A percentile compares a stretch with the other conserved stretches of the same genome.
Conservation (phyloP, 768 basidiomycete genomes). For the Lactarius vividus region DNA sequence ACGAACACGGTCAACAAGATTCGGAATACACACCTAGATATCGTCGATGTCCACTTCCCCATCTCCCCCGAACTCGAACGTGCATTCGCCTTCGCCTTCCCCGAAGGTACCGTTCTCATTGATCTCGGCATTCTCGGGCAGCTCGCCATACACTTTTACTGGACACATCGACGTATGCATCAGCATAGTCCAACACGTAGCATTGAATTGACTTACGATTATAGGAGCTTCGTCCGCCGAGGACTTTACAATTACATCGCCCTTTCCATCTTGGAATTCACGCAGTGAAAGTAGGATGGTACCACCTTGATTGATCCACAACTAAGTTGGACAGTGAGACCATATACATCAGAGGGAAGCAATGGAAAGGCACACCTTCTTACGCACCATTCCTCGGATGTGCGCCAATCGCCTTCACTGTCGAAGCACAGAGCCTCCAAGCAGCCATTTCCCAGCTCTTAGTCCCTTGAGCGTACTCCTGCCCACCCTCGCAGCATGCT, state of each 20-base stretch:
- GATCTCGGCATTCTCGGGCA: constrained; percentile 95
- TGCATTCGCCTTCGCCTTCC: constrained; percentile 86
- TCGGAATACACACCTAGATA: constrained; percentile 54
- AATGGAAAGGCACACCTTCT: constrained; percentile 66
- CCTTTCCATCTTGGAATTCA: constrained; percentile 99
- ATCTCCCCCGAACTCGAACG: constrained; percentile 88
- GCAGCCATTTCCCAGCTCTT: constrained; percentile 98
- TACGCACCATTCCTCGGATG: constrained; percentile 98
- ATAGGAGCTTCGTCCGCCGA: constrained; percentile 92
- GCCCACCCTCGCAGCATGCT: constrained; percentile 97
- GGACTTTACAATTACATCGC: constrained; percentile 99
- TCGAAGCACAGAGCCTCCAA: constrained; percentile 97
- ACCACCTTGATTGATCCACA: constrained; percentile 99
- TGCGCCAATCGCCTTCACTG: constrained; percentile 97
- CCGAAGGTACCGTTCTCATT: constrained; percentile 95
- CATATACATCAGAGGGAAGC: not conserved
- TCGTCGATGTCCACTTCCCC: constrained; percentile 89
- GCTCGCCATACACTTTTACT: constrained; percentile 98
- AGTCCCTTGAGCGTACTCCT: constrained; percentile 96
- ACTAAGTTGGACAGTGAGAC: constrained; percentile 45
- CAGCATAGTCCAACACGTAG: not conserved
- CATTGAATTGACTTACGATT: constrained; percentile 49
- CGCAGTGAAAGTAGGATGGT: constrained; percentile 92
- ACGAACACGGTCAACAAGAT: constrained; percentile 27
- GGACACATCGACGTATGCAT: constrained; percentile 18